Percentiles rank a stretch among this genome's conserved stretches.
Evolutionary conservation across 1,284 basidiomycete species (phyloP).

Genomic region (Coniophora puteana): DNA sequence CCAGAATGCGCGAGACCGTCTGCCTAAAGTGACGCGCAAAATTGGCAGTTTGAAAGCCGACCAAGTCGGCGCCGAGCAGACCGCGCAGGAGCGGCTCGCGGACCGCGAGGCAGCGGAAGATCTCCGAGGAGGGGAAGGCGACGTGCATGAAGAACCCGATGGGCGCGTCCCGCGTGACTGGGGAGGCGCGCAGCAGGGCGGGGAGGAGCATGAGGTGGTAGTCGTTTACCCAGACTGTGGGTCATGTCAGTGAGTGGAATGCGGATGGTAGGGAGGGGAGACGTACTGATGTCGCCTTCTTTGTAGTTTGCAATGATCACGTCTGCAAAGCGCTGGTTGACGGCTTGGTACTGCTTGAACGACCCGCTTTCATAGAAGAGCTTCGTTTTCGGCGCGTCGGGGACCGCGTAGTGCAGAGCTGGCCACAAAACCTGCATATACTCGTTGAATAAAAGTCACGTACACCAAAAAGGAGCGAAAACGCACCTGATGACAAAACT

Average conservation of each 20-base stretch:
- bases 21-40: slow-evolving; percentile 78
- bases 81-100: slow-evolving; percentile 66
- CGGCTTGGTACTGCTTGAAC: slow-evolving; percentile 76
- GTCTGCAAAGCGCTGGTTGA: slow-evolving; percentile 83
- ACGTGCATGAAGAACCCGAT: slow-evolving; percentile 91
- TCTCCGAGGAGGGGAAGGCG: slow-evolving; percentile 85
- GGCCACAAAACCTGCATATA: slow-evolving; percentile 80
- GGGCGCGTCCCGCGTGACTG: slow-evolving; percentile 45
- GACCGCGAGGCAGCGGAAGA: slow-evolving; percentile 79
- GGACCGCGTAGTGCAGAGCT: slow-evolving; percentile 82
- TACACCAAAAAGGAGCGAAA: not conserved
- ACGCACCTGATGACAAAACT: slow-evolving; percentile 79
- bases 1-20: slow-evolving; percentile 79
- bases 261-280: slow-evolving; percentile 1
- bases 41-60: slow-evolving; percentile 86
- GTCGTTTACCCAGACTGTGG: slow-evolving; percentile 73
- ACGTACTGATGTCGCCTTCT: slow-evolving; percentile 74
- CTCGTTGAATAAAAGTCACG: not conserved
- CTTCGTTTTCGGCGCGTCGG: slow-evolving; percentile 82
- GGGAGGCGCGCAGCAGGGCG: slow-evolving; percentile 66
- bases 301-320: slow-evolving; percentile 69
- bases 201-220: slow-evolving; percentile 87
- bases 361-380: slow-evolving; percentile 75
- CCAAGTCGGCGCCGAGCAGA: slow-evolving; percentile 68
- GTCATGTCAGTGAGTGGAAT: not conserved